Evolutionary conservation across 495 filamentous ascomycete genomes (phyloP), one percentile per base, ranked within the genome.

Genomic region (Thozetella sp.): DNA sequence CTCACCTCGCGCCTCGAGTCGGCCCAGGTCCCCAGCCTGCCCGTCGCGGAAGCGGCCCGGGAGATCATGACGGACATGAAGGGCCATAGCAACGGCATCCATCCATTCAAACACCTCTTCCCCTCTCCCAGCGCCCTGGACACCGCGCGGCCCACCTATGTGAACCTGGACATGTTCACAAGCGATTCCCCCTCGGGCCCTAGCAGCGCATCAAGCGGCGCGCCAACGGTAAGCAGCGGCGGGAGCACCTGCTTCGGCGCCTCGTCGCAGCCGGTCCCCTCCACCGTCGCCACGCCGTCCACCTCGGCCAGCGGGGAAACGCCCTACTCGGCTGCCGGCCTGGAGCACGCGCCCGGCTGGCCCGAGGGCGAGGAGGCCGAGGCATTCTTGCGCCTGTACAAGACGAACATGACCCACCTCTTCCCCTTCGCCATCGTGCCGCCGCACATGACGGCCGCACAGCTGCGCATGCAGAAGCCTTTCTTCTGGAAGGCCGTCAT

Each of bases 401-500:
- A 51, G 2, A 24, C 45, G 6, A 34, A 62, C 22, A 51, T 63
- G 27, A 23, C 34, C 19, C 63, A 58, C 19, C 59, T 71, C 30
- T 66, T 64, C 34, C 71, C 71, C 17, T 73, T 73, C 23, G 67
- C 59, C 25, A 52, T 65, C 2, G 55, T 70, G 15, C 66, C 68
- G 24, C 52, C 51, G 43, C 53, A 62, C 37, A 19, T 71, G 56
- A 57, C 30, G 20, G 58, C 71, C 22, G 57, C 51, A 6, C 52
- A 69, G 55, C 55, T 73, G 45, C 60, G 53, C 25, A 55, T 53
- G 25, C 27, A 64, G 62, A 46, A 62, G 25, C 68, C 68, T 17
- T 68, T 69, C 43, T 46, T 73, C 20, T 73, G 71, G 71, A 71
- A 71, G 51, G 68, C 59, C 40, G 40, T 70, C 56, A 71, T 73